Conservation (phyloP, 1,284 basidiomycete genomes). For the Cystobasidium pallidum region DNA sequence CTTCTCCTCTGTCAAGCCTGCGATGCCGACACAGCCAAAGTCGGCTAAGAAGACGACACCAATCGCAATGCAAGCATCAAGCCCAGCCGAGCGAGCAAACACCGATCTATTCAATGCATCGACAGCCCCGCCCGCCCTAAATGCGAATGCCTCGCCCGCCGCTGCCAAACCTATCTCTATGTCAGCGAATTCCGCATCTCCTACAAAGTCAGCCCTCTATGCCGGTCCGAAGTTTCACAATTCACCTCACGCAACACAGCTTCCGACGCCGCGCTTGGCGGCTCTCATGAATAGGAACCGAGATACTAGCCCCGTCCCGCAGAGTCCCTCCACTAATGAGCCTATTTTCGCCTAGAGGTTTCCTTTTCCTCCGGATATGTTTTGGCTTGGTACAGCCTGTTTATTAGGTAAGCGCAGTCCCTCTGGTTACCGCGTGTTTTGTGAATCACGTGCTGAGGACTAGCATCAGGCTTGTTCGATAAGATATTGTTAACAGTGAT, state of each 20-base stretch:
- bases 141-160: background rate
- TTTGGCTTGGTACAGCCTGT: background rate
- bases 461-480: background rate
- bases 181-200: constrained; percentile 4
- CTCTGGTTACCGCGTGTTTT: background rate
- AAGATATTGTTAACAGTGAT: too few species aligned
- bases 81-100: background rate
- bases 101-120: background rate
- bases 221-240: constrained; percentile 47
- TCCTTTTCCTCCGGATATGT: background rate
- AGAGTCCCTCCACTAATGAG: background rate
- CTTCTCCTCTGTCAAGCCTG: background rate
- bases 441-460: too few species aligned
- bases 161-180: background rate
- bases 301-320: constrained; percentile 15
- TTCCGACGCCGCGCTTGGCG: constrained; percentile 39
- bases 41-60: constrained; percentile 18
- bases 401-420: background rate
- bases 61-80: constrained; percentile 5
- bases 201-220: constrained; percentile 37
- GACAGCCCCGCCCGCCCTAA: background rate
- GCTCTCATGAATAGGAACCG: constrained; percentile 37
- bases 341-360: constrained; percentile 11
- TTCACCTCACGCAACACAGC: constrained; percentile 38
- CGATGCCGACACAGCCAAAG: background rate